Evolutionary conservation across 2,329 filamentous ascomycete genomes (phyloP).

Genomic region (Thelonectria discophora): DNA sequence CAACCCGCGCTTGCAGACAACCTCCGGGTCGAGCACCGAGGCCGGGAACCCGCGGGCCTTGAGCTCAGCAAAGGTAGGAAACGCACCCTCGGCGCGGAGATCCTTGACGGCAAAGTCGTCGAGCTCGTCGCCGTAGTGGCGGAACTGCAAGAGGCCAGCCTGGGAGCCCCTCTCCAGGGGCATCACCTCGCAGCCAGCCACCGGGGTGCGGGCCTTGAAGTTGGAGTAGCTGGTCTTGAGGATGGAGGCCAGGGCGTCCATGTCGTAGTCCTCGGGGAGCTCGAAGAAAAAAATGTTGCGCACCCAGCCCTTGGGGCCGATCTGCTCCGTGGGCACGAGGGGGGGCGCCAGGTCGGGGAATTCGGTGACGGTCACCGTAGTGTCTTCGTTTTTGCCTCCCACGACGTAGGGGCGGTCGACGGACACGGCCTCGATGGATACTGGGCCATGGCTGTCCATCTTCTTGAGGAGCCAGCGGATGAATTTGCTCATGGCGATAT

Average conservation of each 20-base stretch:
- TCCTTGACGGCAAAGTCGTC: conserved; percentile 25
- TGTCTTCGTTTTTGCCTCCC: conserved; percentile 4
- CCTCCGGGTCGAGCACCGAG: conserved; percentile 15
- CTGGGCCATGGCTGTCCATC: conserved; percentile 6
- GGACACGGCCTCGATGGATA: conserved; percentile 10
- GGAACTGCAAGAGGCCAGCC: conserved; percentile 23
- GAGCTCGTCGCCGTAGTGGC: conserved; percentile 25
- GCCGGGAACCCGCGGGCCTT: conserved; percentile 24
- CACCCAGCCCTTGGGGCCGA: conserved; percentile 27
- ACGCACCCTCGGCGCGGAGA: conserved; percentile 15
- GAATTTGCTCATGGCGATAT: background rate
- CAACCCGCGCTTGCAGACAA: conserved; percentile 21
- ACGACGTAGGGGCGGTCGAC: background rate
- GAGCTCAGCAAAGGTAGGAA: conserved; percentile 24
- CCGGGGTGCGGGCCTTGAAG: conserved; percentile 24
- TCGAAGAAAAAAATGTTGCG: conserved; percentile 28
- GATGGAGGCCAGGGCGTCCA: conserved; percentile 8
- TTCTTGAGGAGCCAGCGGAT: conserved; percentile 5
- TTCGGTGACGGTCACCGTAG: conserved; percentile 1
- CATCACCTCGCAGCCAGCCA: conserved; percentile 23
- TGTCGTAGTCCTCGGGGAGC: conserved; percentile 22
- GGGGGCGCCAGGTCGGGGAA: conserved; percentile 19
- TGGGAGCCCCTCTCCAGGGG: conserved; percentile 23
- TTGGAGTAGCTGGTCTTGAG: conserved; percentile 18
- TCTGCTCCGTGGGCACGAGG: conserved; percentile 24